phyloP scores from a whole-genome alignment of 2,329 filamentous ascomycete species.

The Cercospora brassicicola region DNA sequence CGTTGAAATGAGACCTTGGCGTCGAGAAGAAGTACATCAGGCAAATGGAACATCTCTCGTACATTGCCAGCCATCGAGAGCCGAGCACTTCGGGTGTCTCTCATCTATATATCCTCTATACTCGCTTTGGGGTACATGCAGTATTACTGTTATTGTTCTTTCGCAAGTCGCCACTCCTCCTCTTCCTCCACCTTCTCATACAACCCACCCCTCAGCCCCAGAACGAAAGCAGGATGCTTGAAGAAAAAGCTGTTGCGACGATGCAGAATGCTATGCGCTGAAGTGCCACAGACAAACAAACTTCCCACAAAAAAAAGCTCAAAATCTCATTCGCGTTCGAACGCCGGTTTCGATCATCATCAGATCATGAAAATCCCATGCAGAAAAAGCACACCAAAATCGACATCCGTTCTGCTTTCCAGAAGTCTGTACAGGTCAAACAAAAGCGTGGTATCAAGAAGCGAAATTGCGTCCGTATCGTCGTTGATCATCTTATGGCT shows the following conservation, averaged over 20 bases:
- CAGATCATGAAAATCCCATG: constrained; percentile 19
- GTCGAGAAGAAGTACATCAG: neutral
- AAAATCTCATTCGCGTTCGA: constrained; percentile 11
- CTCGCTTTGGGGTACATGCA: constrained; percentile 15
- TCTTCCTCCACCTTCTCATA: neutral
- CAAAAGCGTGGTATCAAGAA: constrained; percentile 15
- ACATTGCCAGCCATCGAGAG: constrained; percentile 13
- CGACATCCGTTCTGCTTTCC: constrained; percentile 11
- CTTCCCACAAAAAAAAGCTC: neutral
- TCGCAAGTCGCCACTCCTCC: neutral
- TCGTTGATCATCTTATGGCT: constrained; percentile 43
- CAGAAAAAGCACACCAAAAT: neutral
- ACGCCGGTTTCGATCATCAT: constrained; percentile 24
- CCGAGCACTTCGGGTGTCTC: constrained; percentile 27
- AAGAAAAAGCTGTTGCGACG: neutral
- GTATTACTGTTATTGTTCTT: constrained; percentile 5
- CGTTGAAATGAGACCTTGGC: neutral
- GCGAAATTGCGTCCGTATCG: constrained; percentile 6
- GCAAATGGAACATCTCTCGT: neutral
- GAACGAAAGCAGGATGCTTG: neutral
- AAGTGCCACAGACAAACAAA: constrained; percentile 8
- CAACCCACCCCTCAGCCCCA: neutral
- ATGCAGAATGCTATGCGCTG: constrained; percentile 17
- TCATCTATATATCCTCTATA: constrained; percentile 24
- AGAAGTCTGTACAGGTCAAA: constrained; percentile 21